Evolutionary conservation across 345 rosid species (phyloP).

Genomic region (Brassica juncea): DNA sequence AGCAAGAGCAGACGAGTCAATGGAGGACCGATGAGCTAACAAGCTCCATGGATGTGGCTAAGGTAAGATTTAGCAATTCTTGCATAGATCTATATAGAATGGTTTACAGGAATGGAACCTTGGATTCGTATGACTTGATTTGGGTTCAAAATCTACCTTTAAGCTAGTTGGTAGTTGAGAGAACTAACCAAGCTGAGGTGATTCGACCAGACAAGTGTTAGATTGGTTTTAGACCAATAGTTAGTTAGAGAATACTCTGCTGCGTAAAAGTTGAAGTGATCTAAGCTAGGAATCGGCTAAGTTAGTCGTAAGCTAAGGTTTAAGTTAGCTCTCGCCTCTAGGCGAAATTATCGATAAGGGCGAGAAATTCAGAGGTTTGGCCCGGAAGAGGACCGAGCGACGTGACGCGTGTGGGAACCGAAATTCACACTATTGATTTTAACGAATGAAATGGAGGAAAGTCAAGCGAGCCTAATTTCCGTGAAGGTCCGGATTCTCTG

Average conservation of each 20-base stretch:
- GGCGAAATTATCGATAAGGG: not conserved
- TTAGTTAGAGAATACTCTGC: not conserved
- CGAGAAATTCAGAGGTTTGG: not conserved
- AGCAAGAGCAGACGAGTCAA: not conserved
- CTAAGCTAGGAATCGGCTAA: not conserved
- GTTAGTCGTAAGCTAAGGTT: not conserved
- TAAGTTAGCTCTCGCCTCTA: not conserved
- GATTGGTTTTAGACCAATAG: not conserved
- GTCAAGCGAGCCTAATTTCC: too few species aligned
- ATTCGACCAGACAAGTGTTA: not conserved
- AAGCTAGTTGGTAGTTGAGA: not conserved
- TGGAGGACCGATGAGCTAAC: not conserved
- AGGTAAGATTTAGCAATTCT: not conserved
- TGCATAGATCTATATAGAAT: not conserved
- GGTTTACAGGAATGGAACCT: not conserved
- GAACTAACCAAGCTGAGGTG: not conserved
- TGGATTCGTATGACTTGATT: not conserved
- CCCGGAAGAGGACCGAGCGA: not conserved
- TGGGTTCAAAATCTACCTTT: not conserved
- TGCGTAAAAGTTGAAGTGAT: not conserved
- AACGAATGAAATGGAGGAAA: too few species aligned
- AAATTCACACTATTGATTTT: too few species aligned
- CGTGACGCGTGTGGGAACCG: not conserved
- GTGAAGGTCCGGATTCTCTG: too few species aligned
- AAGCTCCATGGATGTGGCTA: not conserved